Base-by-base conservation (phyloP, 179 eudicot species). In the Spergularia azorica region DNA sequence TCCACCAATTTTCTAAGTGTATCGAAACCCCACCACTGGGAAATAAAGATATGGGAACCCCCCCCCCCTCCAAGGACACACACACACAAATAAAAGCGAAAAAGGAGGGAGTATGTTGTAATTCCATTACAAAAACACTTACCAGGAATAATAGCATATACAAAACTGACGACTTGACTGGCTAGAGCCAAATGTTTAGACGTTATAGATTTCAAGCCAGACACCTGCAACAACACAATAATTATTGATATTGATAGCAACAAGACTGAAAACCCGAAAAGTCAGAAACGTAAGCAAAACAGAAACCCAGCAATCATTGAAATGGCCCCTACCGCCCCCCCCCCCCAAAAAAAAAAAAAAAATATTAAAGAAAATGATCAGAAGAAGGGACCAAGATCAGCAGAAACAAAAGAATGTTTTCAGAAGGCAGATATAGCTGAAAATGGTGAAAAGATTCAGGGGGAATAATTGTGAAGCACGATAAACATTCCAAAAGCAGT, bases 101-200 rank as follows among this genome's bases (percentile, higher is more conserved):
- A 71, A 54, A 18, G n/a, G 0, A 14, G 20, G 39, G 39, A 36
- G 4, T 36, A 3, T 36, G 39, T 36, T 36, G 39, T 2, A 36
- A 36, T 36, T 36, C 39, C 39, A 16, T 67, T 57, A 38, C 13
- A 70, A 41, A 17, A 55, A 26, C 38, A 88, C 93, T 70, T 85
- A 96, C 99, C 99, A 81, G 98, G 98, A 72, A 93, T 94, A 77
- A 94, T 86, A 39, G 91, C 93, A 80, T 88, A 86, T 70, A 83
- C 86, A 72, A 93, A 95, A 76, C 99, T 91, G 86, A 95, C 87
- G 41, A 91, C 98, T 85, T 95, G 99, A 87, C 99, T 95, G 51
- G 98, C 92, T 90, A 95, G 73, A 9, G 98, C 99, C 88, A 95
- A 86, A 87, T 95, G 98, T 80, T 92, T 93, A 51, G 99, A 92